Percentiles rank a stretch among this genome's conserved stretches.
Evolutionary conservation across 371 early-diverging fungal species (phyloP).

Genomic region (Mortierella sp.): DNA sequence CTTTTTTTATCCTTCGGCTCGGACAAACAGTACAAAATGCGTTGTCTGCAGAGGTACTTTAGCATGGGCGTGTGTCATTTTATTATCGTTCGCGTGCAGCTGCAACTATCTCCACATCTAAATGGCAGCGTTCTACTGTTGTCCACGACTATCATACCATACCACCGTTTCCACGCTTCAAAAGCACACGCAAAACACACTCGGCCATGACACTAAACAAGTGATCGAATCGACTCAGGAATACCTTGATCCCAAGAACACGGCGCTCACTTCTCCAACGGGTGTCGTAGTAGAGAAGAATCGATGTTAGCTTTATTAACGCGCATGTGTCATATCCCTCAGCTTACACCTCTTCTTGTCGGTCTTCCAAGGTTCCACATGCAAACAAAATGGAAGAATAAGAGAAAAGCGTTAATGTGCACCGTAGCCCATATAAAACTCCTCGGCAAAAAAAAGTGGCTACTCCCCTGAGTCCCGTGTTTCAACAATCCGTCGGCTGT

Average conservation of each 20-base stretch:
- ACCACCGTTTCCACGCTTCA: neutral
- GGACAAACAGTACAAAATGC: neutral
- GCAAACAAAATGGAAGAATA: neutral
- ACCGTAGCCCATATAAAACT: neutral
- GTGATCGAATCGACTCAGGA: neutral
- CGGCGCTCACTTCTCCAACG: neutral
- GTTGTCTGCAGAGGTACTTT: neutral
- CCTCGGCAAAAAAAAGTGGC: neutral
- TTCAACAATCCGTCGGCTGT: neutral
- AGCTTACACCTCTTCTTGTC: neutral
- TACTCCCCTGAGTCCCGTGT: conserved; percentile 10
- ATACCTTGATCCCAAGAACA: neutral
- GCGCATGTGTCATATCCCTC: neutral
- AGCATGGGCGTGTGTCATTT: neutral
- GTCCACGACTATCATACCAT: too few species aligned
- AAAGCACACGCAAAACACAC: neutral
- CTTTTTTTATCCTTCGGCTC: neutral
- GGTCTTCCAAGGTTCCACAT: neutral
- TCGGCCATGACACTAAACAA: neutral
- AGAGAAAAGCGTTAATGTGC: neutral
- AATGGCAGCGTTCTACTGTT: too few species aligned
- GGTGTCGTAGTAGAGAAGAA: neutral
- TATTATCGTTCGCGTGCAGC: too few species aligned
- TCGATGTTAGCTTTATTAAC: neutral
- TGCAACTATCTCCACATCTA: neutral